A percentile compares a stretch with the other conserved stretches of the same genome.
These are phyloP conservation scores for Cenchrus fungigraminus DNA, from an alignment of 176 grass and related monocot genomes.

Conservation along the genomic window DNA sequence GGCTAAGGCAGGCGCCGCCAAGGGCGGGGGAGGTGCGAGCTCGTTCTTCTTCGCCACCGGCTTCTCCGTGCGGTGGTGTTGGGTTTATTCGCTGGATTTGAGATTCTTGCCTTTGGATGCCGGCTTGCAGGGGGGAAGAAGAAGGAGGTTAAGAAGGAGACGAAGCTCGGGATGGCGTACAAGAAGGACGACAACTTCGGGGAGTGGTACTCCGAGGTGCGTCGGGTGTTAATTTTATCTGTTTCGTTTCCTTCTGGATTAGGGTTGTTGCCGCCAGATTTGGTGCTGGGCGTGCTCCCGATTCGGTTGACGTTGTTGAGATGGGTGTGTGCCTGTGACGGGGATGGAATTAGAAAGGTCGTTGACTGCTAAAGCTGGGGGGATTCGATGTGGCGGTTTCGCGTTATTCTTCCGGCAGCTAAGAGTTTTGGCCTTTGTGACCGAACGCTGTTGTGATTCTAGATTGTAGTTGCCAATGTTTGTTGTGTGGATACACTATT, in stretches of 20 bases:
- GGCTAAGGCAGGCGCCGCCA: slow-evolving; percentile 27
- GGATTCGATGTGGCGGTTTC: background rate
- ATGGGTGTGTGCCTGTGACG: background rate
- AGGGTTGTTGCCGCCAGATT: background rate
- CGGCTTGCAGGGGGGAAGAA: slow-evolving; percentile 63
- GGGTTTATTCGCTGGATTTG: slow-evolving; percentile 1
- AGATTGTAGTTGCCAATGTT: background rate
- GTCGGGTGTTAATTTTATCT: background rate
- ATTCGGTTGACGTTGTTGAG: background rate
- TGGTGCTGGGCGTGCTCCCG: background rate
- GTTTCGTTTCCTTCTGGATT: background rate
- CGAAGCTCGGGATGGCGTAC: slow-evolving; percentile 74
- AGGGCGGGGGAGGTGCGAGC: slow-evolving; percentile 23
- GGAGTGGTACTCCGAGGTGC: slow-evolving; percentile 96
- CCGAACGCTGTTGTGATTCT: background rate
- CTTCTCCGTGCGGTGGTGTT: background rate
- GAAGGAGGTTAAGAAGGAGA: slow-evolving; percentile 99
- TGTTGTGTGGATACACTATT: background rate
- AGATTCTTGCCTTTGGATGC: background rate
- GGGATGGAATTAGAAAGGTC: background rate
- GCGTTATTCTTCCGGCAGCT: background rate
- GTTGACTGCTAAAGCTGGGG: background rate
- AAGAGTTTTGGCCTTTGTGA: background rate
- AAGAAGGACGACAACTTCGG: slow-evolving; percentile 95
- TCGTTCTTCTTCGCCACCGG: background rate